Evolutionary conservation across 164 flowering plant species (phyloP).

Genomic region (Chloranthus sessilifolius): DNA sequence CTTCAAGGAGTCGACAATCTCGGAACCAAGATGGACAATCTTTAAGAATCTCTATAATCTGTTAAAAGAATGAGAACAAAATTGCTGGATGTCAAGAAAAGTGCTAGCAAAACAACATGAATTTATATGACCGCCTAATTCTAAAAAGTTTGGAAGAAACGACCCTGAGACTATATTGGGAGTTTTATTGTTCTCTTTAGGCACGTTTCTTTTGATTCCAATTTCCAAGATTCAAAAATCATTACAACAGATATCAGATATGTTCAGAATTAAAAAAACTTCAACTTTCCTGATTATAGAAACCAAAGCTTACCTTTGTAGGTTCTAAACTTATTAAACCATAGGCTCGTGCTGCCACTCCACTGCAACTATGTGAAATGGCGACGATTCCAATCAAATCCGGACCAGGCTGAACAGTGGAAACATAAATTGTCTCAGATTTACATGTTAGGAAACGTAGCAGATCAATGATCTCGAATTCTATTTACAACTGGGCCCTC

Average conservation of each 20-base stretch:
- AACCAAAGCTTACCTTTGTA: conserved; percentile 35
- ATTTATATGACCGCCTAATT: neutral
- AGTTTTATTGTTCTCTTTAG: neutral
- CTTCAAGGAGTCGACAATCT: conserved; percentile 91
- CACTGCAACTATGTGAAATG: conserved; percentile 58
- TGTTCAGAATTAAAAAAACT: too few relatives aligned
- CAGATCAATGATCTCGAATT: neutral
- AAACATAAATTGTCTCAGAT: neutral
- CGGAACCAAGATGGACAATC: conserved; percentile 98
- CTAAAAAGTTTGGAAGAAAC: neutral
- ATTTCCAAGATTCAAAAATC: too few relatives aligned
- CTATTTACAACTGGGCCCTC: neutral
- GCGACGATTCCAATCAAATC: conserved; percentile 80
- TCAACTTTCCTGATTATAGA: too few relatives aligned
- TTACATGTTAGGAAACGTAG: neutral
- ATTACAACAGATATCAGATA: too few relatives aligned
- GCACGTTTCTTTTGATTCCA: neutral
- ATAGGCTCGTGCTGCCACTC: conserved; percentile 81
- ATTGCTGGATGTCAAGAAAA: neutral
- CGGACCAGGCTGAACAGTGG: conserved; percentile 74
- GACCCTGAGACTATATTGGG: neutral
- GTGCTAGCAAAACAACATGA: neutral
- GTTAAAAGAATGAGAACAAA: conserved; percentile 11
- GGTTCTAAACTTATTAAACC: conserved; percentile 70
- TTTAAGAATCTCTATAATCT: conserved; percentile 96